Base-by-base conservation (phyloP, 805 yeast genomes). In the Lipomyces sp. region DNA sequence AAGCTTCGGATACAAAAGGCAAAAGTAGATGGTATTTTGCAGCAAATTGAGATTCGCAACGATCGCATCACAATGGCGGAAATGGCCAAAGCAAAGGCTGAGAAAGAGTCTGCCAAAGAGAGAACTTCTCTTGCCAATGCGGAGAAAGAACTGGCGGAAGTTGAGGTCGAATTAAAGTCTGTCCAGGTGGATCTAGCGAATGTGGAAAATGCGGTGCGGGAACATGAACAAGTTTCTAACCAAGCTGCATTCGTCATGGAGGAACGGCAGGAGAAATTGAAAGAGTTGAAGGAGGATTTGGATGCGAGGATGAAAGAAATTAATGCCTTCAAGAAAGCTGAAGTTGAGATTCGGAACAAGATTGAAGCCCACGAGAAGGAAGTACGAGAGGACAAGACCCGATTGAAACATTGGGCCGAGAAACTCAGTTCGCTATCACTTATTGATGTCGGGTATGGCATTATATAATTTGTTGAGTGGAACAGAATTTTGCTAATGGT, bases 1-100 rank as follows among this genome's bases (percentile, higher is more conserved):
- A 87, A 87, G 68, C 81, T 95, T 69, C 86, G 90, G 64, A 76
- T 90, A 67, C 97, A 92, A 73, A 89, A 86, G 67, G 85, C 96
- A 0, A 89, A 87, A 73, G 97, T 95, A 7, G 92, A 87, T 72
- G 89, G 96, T 1, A 80, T 89, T 42, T 80, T 81, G 54, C 90
- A 89, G 72, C 84, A 86, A 73, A 83, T 90, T 35, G 90, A 87
- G 62, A 84, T 88, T 24, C 76, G 86, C 13, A 80, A 78, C 45
- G 85, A 85, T 55, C 86, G 86, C 72, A 81, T 86, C 13, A 81
- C 87, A 4, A 84, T 83, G 37, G 90, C 86, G 64, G 84, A 81
- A 63, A 77, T 87, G 64, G 79, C 86, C 39, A 75, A 84, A 50
- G 83, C 86, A 60, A 91, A 90, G 76, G 77, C 87, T 4, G 86